Percentiles rank a stretch among this genome's conserved stretches.
Conservation (phyloP, 23 red algal species). For the Gracilaria vermiculophylla region DNA sequence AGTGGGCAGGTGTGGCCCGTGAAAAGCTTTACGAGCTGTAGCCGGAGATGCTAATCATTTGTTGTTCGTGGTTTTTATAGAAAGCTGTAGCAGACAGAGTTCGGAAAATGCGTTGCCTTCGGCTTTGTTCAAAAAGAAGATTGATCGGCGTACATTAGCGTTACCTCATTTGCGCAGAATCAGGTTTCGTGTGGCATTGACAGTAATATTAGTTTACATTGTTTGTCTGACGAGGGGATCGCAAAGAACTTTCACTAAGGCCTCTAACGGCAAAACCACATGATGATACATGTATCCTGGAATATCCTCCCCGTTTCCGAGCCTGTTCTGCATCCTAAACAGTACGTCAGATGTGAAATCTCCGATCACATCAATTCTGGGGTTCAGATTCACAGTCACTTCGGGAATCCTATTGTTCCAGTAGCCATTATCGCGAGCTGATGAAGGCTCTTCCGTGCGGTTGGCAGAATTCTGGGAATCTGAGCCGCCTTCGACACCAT, state of each 20-base stretch:
- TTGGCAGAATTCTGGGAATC: background rate
- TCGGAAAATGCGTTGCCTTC: no score
- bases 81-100: no score
- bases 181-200: background rate
- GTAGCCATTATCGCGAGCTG: background rate
- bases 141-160: no score
- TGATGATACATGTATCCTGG: slow-evolving; percentile 56
- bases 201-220: background rate
- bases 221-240: background rate
- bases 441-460: background rate
- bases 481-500: slow-evolving; percentile 9
- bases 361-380: slow-evolving; percentile 59
- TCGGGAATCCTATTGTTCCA: background rate
- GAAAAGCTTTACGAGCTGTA: no score
- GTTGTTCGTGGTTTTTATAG: no score
- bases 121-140: no score
- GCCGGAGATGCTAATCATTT: no score
- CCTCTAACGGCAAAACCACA: slow-evolving; percentile 41
- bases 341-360: slow-evolving; percentile 54
- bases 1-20: no score
- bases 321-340: slow-evolving; percentile 4
- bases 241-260: background rate
- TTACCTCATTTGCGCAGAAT: background rate
- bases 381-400: slow-evolving; percentile 49
- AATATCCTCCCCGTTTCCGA: slow-evolving; percentile 20